Percentiles rank a stretch among this genome's conserved stretches.
phyloP scores from a whole-genome alignment of 1,139 yeast genomes.

The Suhomyces bolitotheri region DNA sequence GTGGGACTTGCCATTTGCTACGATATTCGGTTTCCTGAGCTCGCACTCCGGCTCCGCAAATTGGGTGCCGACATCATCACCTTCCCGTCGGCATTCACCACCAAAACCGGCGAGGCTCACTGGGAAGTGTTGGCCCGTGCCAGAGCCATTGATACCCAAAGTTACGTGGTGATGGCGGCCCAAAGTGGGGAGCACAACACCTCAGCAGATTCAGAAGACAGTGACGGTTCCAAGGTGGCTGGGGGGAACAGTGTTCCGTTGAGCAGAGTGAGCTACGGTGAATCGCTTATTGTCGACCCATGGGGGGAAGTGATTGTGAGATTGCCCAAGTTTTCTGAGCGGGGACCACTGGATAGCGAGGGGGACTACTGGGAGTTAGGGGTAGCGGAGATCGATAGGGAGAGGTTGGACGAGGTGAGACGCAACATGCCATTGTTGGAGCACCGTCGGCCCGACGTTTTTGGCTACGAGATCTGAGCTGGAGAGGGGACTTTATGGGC shows the following conservation, averaged over 20 bases:
- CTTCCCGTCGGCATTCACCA: slow-evolving; percentile 90
- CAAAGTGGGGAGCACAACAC: slow-evolving; percentile 78
- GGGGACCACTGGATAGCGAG: slow-evolving; percentile 39
- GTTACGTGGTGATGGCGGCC: slow-evolving; percentile 88
- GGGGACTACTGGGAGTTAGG: slow-evolving; percentile 59
- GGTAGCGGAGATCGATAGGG: slow-evolving; percentile 69
- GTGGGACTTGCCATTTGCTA: slow-evolving; percentile 81
- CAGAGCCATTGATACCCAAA: slow-evolving; percentile 85
- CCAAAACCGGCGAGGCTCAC: slow-evolving; percentile 87
- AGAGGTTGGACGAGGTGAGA: slow-evolving; percentile 50
- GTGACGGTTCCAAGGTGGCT: neutral
- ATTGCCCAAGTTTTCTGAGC: slow-evolving; percentile 37
- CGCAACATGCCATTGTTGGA: slow-evolving; percentile 70
- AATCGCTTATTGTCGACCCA: slow-evolving; percentile 81
- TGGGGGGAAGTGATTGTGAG: slow-evolving; percentile 82
- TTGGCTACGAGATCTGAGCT: slow-evolving; percentile 28
- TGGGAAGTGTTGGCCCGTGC: slow-evolving; percentile 81
- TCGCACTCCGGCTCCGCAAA: slow-evolving; percentile 61
- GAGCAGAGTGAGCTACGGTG: slow-evolving; percentile 70
- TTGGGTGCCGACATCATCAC: slow-evolving; percentile 77
- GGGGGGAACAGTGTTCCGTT: slow-evolving; percentile 1
- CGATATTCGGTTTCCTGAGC: slow-evolving; percentile 87
- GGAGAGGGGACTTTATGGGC: neutral
- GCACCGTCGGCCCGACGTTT: slow-evolving; percentile 68
- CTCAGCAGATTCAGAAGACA: slow-evolving; percentile 25